Evolutionary conservation across 2,329 filamentous ascomycete species (phyloP).

Genomic region (Orbilia ellipsospora): DNA sequence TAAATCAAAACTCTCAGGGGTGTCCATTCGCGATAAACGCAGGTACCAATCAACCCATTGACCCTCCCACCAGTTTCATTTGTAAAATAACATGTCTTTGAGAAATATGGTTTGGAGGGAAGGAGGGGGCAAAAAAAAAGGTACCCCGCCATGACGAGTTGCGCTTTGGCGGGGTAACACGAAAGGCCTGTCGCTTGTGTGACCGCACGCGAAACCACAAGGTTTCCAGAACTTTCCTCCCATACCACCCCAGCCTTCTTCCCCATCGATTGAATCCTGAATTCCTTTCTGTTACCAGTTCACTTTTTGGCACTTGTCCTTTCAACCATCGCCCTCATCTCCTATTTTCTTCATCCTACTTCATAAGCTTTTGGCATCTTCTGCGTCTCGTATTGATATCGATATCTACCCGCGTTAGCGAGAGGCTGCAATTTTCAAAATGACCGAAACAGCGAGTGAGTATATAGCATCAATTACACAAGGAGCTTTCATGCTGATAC

Average conservation of each 20-base stretch:
- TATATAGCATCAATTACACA: not conserved
- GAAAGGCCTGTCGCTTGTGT: constrained; percentile 27
- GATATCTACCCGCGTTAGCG: not conserved
- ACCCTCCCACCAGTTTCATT: not conserved
- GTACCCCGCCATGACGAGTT: constrained; percentile 47
- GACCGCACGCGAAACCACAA: constrained; percentile 12
- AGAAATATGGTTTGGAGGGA: not conserved
- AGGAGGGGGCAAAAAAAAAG: not conserved
- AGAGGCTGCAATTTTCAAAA: not conserved
- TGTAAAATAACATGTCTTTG: too few relatives aligned
- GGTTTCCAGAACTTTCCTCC: constrained; percentile 53
- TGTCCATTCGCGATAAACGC: constrained; percentile 13
- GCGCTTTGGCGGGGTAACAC: constrained; percentile 49
- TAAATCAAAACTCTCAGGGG: not conserved
- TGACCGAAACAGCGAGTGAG: constrained; percentile 46
- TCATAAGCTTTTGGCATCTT: not conserved
- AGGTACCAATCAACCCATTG: constrained; percentile 30
- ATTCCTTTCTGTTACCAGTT: not conserved
- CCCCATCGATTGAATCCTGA: not conserved
- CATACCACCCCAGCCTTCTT: constrained; percentile 17
- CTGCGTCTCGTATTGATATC: not conserved
- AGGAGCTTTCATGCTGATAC: not conserved
- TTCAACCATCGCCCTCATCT: not conserved
- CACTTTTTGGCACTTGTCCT: not conserved
- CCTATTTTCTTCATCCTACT: not conserved